Evolutionary conservation across 768 basidiomycete genomes (phyloP), one percentile per base, ranked within the genome.

Genomic region (Phanerochaete carnosa): DNA sequence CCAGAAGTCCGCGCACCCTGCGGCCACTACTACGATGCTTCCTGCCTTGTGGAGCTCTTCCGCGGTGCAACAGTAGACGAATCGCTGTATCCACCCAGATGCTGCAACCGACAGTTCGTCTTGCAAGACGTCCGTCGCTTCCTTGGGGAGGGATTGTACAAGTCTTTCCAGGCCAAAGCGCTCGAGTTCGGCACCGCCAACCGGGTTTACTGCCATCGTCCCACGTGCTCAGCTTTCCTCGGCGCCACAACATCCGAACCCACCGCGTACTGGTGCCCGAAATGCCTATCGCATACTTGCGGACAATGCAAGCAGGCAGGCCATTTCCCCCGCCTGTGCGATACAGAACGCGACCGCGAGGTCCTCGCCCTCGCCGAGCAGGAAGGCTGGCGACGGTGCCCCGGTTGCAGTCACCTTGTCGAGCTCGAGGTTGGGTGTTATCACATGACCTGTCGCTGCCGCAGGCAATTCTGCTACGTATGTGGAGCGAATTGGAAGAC

Each of bases 401-500:
- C 77, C 46, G 80, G 39, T 50, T 70, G 64, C 66, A 63, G 55
- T 62, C 63, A 64, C 33, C 65, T 74, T 37, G 70, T 74, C 55
- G 73, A 74, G 60, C 66, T 74, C 22, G 45, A 64, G 1, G 29
- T 62, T 39, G 78, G 77, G 0, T 78, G 76, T 61, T 75, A 75
- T 65, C 77, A 79, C 61, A 76, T 78, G 67, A 76, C 73, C 2
- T 79, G 77, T 65, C 62, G 72, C 43, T 78, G 77, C 66, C 71
- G 73, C 16, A 72, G 73, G 26, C 70, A 78, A 59, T 79, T 79
- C 62, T 78, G 78, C 63, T 77, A 90, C 66, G 52, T 85, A 9
- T 90, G 89, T 66, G 82, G 83, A 0, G 78, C 68, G 29, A 74
- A 61, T 11, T 90, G 88, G 88, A 88, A 84, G 72, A 77, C 72